Evolutionary conservation across 2,329 filamentous ascomycete genomes (phyloP), one percentile per base, ranked within the genome.

Genomic region (Biscogniauxia sp.): DNA sequence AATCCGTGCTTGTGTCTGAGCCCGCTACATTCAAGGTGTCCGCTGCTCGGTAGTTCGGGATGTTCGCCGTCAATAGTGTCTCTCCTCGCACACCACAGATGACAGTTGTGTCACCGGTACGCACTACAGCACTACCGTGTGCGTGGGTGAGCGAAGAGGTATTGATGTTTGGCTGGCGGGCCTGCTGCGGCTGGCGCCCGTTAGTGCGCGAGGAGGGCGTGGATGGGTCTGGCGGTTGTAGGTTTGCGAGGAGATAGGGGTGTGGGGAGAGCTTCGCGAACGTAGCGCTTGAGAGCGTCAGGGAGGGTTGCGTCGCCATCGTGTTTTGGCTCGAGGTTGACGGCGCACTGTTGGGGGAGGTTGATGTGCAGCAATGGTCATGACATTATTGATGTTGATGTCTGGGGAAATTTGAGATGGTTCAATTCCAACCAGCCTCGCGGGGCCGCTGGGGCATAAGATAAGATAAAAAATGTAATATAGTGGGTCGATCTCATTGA

Each of bases 81-180:
- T 99, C 95, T 56, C 84, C 93, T 52, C 94, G 87, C 20, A 99
- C 87, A 60, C 94, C 95, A 73, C 93, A 97, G 45, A 99, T 93
- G n/a, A 93, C 92, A 0, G 92, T 93, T 1, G 94, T 98, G 75
- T 96, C 92, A 53, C 95, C 95, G 56, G 91, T 81, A 41, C 95
- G 87, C 55, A 98, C 90, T 0, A 98, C 89, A 0, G 94, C 90
- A 69, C 92, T 96, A 56, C 95, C 95, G 73, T 96, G 89, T 59
- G 92, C 90, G 75, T 99, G 93, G 0, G 92, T 91, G 55, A 99
- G 81, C 20, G 92, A 95, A 25, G 91, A 90, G 0, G 87, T 87
- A 76, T 97, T 95, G 68, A 95, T 82, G 37, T 88, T 87, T n/a
- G 90, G 87, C 20, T 82, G 75, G 52, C 95, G 88, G 61, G 88